phyloP scores from a whole-genome alignment of 805 yeast species.

The Metschnikowia dekortorum region DNA sequence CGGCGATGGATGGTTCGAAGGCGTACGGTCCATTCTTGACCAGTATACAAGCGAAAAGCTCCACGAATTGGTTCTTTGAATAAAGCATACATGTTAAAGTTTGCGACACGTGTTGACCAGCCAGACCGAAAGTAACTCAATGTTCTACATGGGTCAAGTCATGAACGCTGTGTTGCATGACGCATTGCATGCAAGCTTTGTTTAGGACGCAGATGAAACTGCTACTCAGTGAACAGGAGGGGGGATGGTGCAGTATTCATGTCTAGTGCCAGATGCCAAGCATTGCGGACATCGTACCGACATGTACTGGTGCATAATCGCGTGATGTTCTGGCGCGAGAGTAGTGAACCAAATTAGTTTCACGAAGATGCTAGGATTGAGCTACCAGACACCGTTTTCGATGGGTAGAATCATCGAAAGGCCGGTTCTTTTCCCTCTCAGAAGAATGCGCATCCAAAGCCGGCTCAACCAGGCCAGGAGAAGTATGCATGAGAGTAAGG shows the following conservation, averaged over 20 bases:
- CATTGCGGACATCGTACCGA: conserved; percentile 13
- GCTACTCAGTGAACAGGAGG: too few species aligned
- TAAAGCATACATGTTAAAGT: not conserved
- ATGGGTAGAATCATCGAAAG: not conserved
- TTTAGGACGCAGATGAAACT: too few species aligned
- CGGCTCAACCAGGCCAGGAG: conserved; percentile 1
- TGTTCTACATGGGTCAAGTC: too few species aligned
- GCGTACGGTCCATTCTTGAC: conserved; percentile 33
- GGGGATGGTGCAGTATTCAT: too few species aligned
- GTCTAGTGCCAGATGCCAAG: conserved; percentile 21
- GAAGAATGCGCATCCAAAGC: not conserved
- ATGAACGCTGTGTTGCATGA: too few species aligned
- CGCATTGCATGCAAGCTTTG: too few species aligned
- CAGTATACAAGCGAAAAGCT: conserved; percentile 32
- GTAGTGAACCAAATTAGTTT: not conserved
- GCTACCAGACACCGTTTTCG: not conserved
- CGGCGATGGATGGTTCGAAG: conserved; percentile 28
- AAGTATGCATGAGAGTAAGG: conserved; percentile 4
- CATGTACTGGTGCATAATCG: not conserved
- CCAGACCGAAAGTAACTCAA: too few species aligned
- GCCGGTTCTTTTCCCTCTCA: not conserved
- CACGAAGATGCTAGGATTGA: conserved; percentile 1
- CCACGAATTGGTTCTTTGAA: conserved; percentile 11
- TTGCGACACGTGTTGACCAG: too few species aligned
- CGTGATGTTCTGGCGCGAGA: not conserved